Percentiles rank a stretch among this genome's conserved stretches.
Evolutionary conservation across 2,329 filamentous ascomycete species (phyloP).

Genomic region (Didymellaceae sp.): DNA sequence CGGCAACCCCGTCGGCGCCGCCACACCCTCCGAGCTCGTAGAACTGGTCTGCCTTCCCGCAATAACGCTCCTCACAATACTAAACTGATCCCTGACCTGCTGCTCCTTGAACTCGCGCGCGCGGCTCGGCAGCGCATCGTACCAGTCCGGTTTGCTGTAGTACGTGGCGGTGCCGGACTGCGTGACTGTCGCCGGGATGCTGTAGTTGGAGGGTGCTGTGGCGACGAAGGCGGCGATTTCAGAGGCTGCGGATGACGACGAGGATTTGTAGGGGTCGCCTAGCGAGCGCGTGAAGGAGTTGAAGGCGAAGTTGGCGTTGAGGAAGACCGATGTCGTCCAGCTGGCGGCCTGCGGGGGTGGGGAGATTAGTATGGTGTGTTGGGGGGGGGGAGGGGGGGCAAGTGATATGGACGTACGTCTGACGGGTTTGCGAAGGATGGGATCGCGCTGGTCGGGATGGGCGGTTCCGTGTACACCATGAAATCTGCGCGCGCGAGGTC

Average conservation of each 20-base stretch:
- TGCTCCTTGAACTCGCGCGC: conserved; percentile 40
- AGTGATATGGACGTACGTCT: conserved; percentile 20
- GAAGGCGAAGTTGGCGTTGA: conserved; percentile 36
- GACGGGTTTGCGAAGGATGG: conserved; percentile 32
- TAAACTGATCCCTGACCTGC: conserved; percentile 41
- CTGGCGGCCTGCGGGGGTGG: conserved; percentile 24
- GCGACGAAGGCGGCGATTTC: conserved; percentile 35
- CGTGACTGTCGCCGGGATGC: conserved; percentile 36
- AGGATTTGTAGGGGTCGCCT: conserved; percentile 36
- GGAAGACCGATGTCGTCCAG: conserved; percentile 39
- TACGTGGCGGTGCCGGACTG: conserved; percentile 29
- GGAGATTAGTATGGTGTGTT: not conserved
- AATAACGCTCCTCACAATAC: conserved; percentile 35
- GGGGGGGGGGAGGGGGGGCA: not conserved
- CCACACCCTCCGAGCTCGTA: conserved; percentile 23
- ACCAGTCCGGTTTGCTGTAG: conserved; percentile 37
- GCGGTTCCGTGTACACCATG: conserved; percentile 41
- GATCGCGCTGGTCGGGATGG: conserved; percentile 37
- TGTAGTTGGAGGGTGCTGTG: conserved; percentile 33
- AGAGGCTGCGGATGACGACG: conserved; percentile 33
- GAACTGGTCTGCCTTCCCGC: conserved; percentile 22
- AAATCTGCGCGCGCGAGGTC: conserved; percentile 34
- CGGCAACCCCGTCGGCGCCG: conserved; percentile 30
- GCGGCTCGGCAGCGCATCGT: conserved; percentile 36
- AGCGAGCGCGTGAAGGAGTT: conserved; percentile 27